Evolutionary conservation across 441 rosid genomes (phyloP), one percentile per base, ranked within the genome.

Genomic region (Capsella rubella): DNA sequence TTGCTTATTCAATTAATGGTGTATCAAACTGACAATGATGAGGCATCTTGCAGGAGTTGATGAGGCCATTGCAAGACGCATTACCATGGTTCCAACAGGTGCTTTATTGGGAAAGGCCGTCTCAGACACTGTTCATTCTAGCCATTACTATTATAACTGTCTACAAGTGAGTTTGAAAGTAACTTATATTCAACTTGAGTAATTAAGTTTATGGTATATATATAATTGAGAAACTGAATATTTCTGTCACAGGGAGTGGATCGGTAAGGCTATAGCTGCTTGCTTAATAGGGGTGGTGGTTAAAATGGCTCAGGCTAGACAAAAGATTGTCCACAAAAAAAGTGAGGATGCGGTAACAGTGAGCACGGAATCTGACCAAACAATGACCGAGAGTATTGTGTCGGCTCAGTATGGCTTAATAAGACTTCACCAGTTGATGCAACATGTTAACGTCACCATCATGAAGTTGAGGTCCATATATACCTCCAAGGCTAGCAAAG

Each of bases 391-490:
- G 67, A 91, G 83, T 84, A 82, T 95, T 37, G 93, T 95, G 35
- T 83, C 97, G 12, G 97, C 95, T 63, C 97, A 95, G 55, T 79
- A 82, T 51, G 89, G 94, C 8, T 71, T 91, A 73, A 80, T 79
- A 63, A 78, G 84, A 31, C 13, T 82, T 65, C 86, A 87, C 29
- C 90, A 84, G 83, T 55, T 87, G 60, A 78, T 93, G 80, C 92
- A 82, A 46, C 66, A 79, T 47, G 74, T 84, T 34, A 95, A 91
- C 58, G 74, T 91, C 42, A 71, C 89, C n/a, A 81, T 93, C 51
- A 61, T 95, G 84, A 95, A 89, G 82, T 60, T 90, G 55, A 64
- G 82, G 83, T 95, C 98, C 0, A 81, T 95, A 64, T 79, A 84
- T 71, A 71, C 83, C 32, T 87, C 85, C 6, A 86, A 79, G 68